A percentile compares a stretch with the other conserved stretches of the same genome.
These are phyloP conservation scores for Clitoria ternatea DNA, from an alignment of 306 rosid genomes.

Conservation along the genomic window DNA sequence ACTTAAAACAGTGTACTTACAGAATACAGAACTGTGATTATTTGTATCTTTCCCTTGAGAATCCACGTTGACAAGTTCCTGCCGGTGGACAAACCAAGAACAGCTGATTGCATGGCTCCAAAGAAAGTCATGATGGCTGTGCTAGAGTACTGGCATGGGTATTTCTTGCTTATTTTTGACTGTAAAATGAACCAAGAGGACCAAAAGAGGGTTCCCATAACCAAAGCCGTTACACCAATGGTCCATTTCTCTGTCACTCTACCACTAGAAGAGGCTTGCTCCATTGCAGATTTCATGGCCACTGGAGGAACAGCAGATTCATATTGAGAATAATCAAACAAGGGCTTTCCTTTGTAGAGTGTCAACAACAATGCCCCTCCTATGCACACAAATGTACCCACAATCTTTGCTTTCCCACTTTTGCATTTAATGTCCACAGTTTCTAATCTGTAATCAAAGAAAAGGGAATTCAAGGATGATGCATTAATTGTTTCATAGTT, in stretches of 20 bases:
- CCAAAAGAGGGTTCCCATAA: slow-evolving; percentile 72
- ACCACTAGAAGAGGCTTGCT: slow-evolving; percentile 6
- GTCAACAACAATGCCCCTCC: slow-evolving; percentile 66
- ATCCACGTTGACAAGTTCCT: slow-evolving; percentile 58
- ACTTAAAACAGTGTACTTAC: slow-evolving; percentile 43
- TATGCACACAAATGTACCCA: slow-evolving; percentile 68
- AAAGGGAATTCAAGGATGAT: not conserved
- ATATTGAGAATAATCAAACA: slow-evolving; percentile 36
- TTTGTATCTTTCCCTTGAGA: slow-evolving; percentile 58
- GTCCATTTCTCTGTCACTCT: slow-evolving; percentile 55
- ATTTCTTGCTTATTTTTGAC: slow-evolving; percentile 60
- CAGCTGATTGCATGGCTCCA: slow-evolving; percentile 79
- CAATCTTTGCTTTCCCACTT: slow-evolving; percentile 72
- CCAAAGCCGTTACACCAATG: slow-evolving; percentile 63
- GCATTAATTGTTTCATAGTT: not conserved
- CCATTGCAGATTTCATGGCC: slow-evolving; percentile 23
- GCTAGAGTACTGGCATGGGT: slow-evolving; percentile 80
- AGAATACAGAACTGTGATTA: slow-evolving; percentile 55
- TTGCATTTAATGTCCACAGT: slow-evolving; percentile 59
- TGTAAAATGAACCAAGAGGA: slow-evolving; percentile 85
- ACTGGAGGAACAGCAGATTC: slow-evolving; percentile 25
- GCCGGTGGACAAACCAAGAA: slow-evolving; percentile 47
- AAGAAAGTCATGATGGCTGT: slow-evolving; percentile 91
- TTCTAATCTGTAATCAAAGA: slow-evolving; percentile 53
- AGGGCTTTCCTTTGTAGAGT: slow-evolving; percentile 58